A percentile compares a stretch with the other conserved stretches of the same genome.
Evolutionary conservation across 163 green algal species (phyloP).

Genomic region (Scenedesmus sp.): DNA sequence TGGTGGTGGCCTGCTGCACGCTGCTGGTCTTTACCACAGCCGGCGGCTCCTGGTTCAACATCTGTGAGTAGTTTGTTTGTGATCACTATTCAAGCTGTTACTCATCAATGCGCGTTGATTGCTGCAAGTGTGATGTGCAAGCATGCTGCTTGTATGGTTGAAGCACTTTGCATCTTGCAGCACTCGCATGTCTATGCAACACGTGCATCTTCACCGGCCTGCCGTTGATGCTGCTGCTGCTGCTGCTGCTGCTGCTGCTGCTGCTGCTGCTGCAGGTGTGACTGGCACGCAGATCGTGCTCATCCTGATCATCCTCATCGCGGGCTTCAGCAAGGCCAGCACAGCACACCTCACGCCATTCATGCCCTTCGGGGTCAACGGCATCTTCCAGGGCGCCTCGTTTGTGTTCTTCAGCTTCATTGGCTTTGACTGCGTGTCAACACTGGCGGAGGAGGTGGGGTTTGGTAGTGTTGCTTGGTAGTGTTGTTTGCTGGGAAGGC

Average conservation of each 20-base stretch:
- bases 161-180: not conserved
- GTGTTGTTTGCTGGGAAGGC: too few relatives aligned
- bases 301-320: slow-evolving; percentile 49
- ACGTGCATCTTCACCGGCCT: too few relatives aligned
- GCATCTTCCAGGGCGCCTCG: slow-evolving; percentile 52
- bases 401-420: slow-evolving; percentile 61
- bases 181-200: not conserved
- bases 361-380: slow-evolving; percentile 45
- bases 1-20: slow-evolving; percentile 2
- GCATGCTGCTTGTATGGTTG: too few relatives aligned
- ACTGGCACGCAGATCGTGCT: not conserved
- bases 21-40: slow-evolving; percentile 31
- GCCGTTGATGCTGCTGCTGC: not conserved
- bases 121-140: too few relatives aligned
- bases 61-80: not conserved
- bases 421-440: slow-evolving; percentile 60
- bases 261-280: not conserved
- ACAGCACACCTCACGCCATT: slow-evolving; percentile 48
- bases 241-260: not conserved
- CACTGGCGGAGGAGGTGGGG: slow-evolving; percentile 55
- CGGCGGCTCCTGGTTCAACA: slow-evolving; percentile 25
- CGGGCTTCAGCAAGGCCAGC: slow-evolving; percentile 44
- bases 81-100: too few relatives aligned
- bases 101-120: too few relatives aligned
- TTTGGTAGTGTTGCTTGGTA: not conserved